Evolutionary conservation across 495 filamentous ascomycete genomes (phyloP), one percentile per base, ranked within the genome.

Genomic region (Penicillium flavigenum): DNA sequence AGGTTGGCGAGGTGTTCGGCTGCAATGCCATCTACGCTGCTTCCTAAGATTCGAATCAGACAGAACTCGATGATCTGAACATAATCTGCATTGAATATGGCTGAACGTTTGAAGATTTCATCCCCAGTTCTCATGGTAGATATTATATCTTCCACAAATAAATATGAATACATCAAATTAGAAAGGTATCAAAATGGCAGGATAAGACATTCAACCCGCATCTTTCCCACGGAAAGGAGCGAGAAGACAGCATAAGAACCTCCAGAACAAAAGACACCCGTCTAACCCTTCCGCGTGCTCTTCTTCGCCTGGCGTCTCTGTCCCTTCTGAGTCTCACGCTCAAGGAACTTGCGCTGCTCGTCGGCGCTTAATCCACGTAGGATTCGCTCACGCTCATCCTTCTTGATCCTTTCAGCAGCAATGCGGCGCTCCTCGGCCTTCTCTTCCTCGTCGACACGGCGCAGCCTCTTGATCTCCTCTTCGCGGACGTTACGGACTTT

Each of bases 281-380:
- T 51, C 60, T 67, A 77, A 53, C 61, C 71, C 58, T 70, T 81
- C 57, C 76, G 71, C 34, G 81, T 86, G 74, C 80, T 77, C 74
- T 83, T 89, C 85, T 90, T 92, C 71, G 83, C 79, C 31, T 73
- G 77, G 68, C 84, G 91, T 72, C 84, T 86, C 64, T 85, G 71
- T 67, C 89, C 90, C 81, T 89, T 90, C 69, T 94, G 88, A 61
- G 82, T 80, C 81, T 98, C 94, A 70, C 86, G 89, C 57, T 98
- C 95, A 51, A 98, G 78, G 69, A 87, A 97, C 79, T 93, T 96
- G 76, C 90, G 88, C 83, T 98, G 94, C 65, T 94, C 91, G 63
- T 96, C 92, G 19, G 93, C 92, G 60, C 84, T 91, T 79, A 98
- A 84, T 9, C 83, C 81, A 65, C 87, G 89, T 51, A 98, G 76